A percentile compares a stretch with the other conserved stretches of the same genome.
phyloP scores from a whole-genome alignment of 2,329 filamentous ascomycete species.

The Ceratocystiopsis brevicomis region DNA sequence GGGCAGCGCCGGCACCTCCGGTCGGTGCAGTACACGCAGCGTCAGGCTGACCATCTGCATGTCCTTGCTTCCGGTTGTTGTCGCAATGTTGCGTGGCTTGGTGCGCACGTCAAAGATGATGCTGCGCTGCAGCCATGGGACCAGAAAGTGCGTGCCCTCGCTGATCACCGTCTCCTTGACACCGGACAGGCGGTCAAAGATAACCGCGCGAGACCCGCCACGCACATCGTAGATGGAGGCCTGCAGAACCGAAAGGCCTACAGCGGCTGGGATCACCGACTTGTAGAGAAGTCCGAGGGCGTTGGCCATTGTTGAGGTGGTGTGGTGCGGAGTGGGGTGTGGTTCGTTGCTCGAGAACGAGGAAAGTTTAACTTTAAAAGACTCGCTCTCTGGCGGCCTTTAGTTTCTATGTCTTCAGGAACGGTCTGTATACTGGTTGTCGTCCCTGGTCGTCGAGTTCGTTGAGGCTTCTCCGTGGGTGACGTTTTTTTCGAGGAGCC shows the following conservation, averaged over 20 bases:
- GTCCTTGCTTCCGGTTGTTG: slow-evolving; percentile 95
- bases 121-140: slow-evolving; percentile 88
- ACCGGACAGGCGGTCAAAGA: slow-evolving; percentile 85
- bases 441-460: too few species aligned
- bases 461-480: too few species aligned
- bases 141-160: slow-evolving; percentile 90
- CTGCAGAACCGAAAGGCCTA: slow-evolving; percentile 49
- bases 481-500: neutral
- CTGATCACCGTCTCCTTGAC: slow-evolving; percentile 86
- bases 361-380: neutral
- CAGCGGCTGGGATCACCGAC: slow-evolving; percentile 52
- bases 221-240: slow-evolving; percentile 92
- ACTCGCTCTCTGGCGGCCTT: too few species aligned
- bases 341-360: neutral
- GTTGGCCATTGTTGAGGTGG: slow-evolving; percentile 28
- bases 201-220: slow-evolving; percentile 84
- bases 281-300: slow-evolving; percentile 43
- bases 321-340: neutral
- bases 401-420: too few species aligned
- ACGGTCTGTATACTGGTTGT: too few species aligned
- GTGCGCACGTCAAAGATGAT: slow-evolving; percentile 96
- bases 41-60: slow-evolving; percentile 99
- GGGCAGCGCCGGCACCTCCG: slow-evolving; percentile 70
- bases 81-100: slow-evolving; percentile 91
- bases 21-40: slow-evolving; percentile 91